phyloP scores from a whole-genome alignment of 2,329 filamentous ascomycete genomes.

The Colletotrichum costaricense region DNA sequence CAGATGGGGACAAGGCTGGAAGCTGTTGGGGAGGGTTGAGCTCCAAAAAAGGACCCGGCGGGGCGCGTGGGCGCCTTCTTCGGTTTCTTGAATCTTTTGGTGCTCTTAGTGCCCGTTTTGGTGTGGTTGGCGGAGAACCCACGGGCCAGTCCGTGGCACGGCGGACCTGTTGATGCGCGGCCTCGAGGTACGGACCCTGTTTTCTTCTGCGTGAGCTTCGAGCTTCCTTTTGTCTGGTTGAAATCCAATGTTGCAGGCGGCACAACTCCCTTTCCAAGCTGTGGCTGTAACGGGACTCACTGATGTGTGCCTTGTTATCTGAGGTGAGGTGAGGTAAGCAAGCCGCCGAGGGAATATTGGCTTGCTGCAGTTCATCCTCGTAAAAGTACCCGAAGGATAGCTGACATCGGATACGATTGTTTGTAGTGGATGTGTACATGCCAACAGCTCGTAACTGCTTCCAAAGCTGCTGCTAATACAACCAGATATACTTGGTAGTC shows the following conservation, averaged over 20 bases:
- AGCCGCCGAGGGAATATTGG: background rate
- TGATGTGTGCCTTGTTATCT: background rate
- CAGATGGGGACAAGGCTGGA: constrained; percentile 35
- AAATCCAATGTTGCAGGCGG: background rate
- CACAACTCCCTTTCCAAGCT: constrained; percentile 1
- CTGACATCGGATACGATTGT: constrained; percentile 15
- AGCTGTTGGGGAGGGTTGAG: constrained; percentile 36
- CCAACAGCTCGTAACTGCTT: background rate
- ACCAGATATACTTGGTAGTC: background rate
- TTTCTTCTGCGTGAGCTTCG: background rate
- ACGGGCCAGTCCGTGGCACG: constrained; percentile 34
- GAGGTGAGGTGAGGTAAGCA: background rate
- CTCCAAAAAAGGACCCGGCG: constrained; percentile 9
- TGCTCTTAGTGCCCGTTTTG: constrained; percentile 23
- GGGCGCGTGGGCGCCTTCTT: too few species aligned
- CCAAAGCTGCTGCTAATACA: background rate
- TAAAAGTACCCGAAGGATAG: background rate
- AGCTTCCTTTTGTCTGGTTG: background rate
- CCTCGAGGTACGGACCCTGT: constrained; percentile 14
- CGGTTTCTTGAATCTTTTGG: background rate
- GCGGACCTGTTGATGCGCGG: background rate
- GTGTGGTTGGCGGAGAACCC: constrained; percentile 26
- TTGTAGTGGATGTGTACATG: background rate
- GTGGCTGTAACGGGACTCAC: background rate
- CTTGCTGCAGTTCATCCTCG: background rate